Evolutionary conservation across 345 rosid species (phyloP).

Genomic region (Acer campestre): DNA sequence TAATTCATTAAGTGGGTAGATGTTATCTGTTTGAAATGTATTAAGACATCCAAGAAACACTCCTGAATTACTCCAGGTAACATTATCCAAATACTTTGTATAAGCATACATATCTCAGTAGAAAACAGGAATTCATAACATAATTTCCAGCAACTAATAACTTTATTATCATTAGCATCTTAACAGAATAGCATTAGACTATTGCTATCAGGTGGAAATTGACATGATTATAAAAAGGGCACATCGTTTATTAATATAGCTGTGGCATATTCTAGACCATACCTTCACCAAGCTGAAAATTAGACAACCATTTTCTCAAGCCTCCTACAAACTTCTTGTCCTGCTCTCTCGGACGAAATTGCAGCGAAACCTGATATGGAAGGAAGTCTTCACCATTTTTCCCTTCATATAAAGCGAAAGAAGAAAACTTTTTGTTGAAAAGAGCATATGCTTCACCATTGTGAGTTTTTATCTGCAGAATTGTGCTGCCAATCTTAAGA

Average conservation of each 20-base stretch:
- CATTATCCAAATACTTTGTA: background rate
- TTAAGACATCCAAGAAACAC: background rate
- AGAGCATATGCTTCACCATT: constrained; percentile 51
- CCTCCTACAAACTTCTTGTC: constrained; percentile 46
- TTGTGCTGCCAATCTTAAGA: background rate
- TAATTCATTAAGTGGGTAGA: background rate
- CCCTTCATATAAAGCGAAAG: constrained; percentile 70
- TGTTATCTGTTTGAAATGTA: background rate
- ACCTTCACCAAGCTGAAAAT: constrained; percentile 49
- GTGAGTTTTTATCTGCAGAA: constrained; percentile 52
- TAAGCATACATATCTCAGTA: background rate
- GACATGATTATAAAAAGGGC: background rate
- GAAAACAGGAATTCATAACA: background rate
- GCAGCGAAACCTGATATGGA: constrained; percentile 63
- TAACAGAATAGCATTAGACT: background rate
- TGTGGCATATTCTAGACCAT: background rate
- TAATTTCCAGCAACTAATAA: background rate
- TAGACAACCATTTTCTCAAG: constrained; percentile 50
- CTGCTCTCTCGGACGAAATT: constrained; percentile 45
- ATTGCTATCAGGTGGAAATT: background rate
- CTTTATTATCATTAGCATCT: background rate
- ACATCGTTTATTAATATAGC: background rate
- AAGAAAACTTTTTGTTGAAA: constrained; percentile 54
- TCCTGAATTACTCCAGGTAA: background rate
- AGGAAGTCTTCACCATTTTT: constrained; percentile 37